Conservation (phyloP, 257 asterid species). For the Sherardia arvensis region DNA sequence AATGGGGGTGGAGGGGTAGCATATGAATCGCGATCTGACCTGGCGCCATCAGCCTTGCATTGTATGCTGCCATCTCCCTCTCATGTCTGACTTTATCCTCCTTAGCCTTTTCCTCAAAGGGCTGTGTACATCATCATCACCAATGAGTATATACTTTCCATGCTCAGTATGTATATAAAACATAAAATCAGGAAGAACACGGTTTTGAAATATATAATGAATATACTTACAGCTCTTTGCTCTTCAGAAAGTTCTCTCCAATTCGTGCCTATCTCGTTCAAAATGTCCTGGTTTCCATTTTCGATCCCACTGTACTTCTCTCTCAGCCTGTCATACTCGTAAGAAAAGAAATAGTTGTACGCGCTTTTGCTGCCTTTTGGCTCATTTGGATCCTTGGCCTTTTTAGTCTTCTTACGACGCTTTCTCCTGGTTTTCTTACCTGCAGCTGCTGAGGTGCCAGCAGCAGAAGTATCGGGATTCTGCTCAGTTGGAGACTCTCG, state of each 20-base stretch:
- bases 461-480: neutral
- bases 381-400: conserved; percentile 70
- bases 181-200: neutral
- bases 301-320: conserved; percentile 62
- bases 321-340: conserved; percentile 69
- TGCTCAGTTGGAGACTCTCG: neutral
- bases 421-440: conserved; percentile 36
- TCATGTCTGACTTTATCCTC: conserved; percentile 71
- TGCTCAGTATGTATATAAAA: neutral
- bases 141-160: neutral
- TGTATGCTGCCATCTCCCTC: conserved; percentile 66
- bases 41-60: conserved; percentile 31
- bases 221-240: conserved; percentile 51
- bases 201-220: too few relatives aligned
- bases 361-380: conserved; percentile 93
- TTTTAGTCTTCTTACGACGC: conserved; percentile 64
- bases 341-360: conserved; percentile 84
- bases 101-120: conserved; percentile 66
- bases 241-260: conserved; percentile 76
- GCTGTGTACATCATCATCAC: conserved; percentile 34
- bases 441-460: conserved; percentile 19
- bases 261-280: conserved; percentile 70
- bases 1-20: conserved; percentile 13
- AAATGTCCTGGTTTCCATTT: conserved; percentile 38
- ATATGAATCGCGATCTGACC: conserved; percentile 30